phyloP scores from a whole-genome alignment of 768 basidiomycete species.

The Amanita muscaria region DNA sequence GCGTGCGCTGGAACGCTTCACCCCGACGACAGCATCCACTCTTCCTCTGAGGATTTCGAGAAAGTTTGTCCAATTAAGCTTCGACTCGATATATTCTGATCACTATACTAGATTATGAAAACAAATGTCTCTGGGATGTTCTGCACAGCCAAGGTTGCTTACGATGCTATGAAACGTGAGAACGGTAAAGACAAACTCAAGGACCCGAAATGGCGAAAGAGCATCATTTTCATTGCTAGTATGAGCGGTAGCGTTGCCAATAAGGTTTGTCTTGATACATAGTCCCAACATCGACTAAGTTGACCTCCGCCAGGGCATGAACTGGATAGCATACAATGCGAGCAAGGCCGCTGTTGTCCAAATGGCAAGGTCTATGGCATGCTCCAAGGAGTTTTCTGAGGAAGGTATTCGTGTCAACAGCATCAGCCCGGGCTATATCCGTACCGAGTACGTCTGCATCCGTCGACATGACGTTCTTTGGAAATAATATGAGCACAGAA shows the following conservation, averaged over 20 bases:
- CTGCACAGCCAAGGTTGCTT: slow-evolving; percentile 54
- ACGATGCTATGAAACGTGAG: slow-evolving; percentile 46
- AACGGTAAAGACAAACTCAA: too few species aligned
- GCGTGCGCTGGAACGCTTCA: slow-evolving; percentile 61
- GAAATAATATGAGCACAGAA: too few species aligned
- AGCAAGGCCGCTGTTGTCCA: slow-evolving; percentile 75
- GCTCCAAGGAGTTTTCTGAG: slow-evolving; percentile 63
- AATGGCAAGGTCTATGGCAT: slow-evolving; percentile 70
- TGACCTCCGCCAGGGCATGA: slow-evolving; percentile 36
- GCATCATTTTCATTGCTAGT: slow-evolving; percentile 51
- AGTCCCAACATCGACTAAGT: neutral
- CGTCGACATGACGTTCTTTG: too few species aligned
- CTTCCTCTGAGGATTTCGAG: slow-evolving; percentile 44
- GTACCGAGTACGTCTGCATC: slow-evolving; percentile 49
- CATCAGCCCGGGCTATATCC: slow-evolving; percentile 66
- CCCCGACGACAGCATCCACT: slow-evolving; percentile 49
- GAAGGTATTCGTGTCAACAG: slow-evolving; percentile 62
- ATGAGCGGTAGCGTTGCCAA: slow-evolving; percentile 60
- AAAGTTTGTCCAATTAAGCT: slow-evolving; percentile 33
- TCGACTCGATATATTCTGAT: neutral
- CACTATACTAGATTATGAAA: slow-evolving; percentile 38
- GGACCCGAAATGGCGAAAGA: too few species aligned
- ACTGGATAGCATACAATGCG: slow-evolving; percentile 67
- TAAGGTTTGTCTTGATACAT: slow-evolving; percentile 27
- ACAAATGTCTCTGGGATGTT: slow-evolving; percentile 54